Evolutionary conservation across 352 stramenopile genomes (phyloP).

Genomic region (Pythium phragmitis): DNA sequence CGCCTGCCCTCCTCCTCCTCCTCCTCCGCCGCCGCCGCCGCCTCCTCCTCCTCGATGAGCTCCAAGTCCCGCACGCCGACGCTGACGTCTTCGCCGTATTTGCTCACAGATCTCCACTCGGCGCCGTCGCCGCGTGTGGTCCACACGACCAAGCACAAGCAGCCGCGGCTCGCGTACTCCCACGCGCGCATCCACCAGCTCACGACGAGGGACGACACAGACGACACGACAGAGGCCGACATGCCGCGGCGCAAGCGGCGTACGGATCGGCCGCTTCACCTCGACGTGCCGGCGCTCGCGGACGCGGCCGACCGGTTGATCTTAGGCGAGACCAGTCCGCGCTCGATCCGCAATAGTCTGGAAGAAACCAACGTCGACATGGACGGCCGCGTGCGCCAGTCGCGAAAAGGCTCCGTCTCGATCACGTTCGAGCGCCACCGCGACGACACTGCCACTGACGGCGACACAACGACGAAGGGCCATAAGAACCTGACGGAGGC

Average conservation of each 20-base stretch:
- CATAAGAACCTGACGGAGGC: not conserved
- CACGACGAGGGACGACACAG: constrained; percentile 12
- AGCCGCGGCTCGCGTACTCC: constrained; percentile 7
- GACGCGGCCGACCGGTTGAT: constrained; percentile 34
- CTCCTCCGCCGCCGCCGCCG: constrained; percentile 2
- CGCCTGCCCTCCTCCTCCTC: constrained; percentile 14
- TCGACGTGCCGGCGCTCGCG: constrained; percentile 24
- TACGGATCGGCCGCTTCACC: constrained; percentile 21
- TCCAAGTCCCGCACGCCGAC: constrained; percentile 16
- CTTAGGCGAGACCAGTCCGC: constrained; percentile 60
- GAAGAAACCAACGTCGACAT: constrained; percentile 52
- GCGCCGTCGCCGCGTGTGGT: constrained; percentile 8
- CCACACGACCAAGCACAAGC: constrained; percentile 12
- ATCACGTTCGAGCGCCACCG: constrained; percentile 9
- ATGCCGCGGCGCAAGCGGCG: constrained; percentile 26
- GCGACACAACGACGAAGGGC: not conserved
- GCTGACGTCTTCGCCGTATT: constrained; percentile 22
- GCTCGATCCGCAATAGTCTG: constrained; percentile 63
- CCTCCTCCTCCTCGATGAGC: constrained; percentile 7
- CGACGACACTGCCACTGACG: not conserved
- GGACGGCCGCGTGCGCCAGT: constrained; percentile 39
- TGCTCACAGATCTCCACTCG: constrained; percentile 22
- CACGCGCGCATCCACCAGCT: constrained; percentile 5
- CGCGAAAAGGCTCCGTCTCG: constrained; percentile 27
- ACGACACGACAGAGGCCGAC: not conserved